Evolutionary conservation across 805 yeast species (phyloP).

Genomic region (Ogataea populi-albae): DNA sequence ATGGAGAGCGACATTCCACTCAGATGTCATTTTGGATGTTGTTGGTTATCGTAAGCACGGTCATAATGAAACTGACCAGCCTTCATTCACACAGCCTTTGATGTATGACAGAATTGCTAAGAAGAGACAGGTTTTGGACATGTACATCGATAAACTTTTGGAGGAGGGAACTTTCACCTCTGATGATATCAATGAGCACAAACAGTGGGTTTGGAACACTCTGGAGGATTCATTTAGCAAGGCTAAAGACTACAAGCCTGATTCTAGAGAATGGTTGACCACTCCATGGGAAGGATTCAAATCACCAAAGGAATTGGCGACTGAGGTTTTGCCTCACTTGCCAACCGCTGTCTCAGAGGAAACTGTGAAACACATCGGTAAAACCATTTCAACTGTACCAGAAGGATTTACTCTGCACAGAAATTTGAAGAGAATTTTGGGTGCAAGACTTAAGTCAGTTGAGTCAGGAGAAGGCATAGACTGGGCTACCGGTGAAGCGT

Average conservation of each 20-base stretch:
- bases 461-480: constrained; percentile 93
- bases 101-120: constrained; percentile 91
- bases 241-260: constrained; percentile 86
- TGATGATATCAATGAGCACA: constrained; percentile 92
- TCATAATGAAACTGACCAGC: constrained; percentile 99
- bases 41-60: constrained; percentile 99
- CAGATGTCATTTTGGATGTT: constrained; percentile 93
- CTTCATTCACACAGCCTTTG: constrained; percentile 96
- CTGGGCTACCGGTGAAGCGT: constrained; percentile 99
- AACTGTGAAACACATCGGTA: constrained; percentile 75
- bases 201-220: constrained; percentile 94
- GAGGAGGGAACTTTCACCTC: constrained; percentile 85
- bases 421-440: constrained; percentile 92
- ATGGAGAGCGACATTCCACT: constrained; percentile 95
- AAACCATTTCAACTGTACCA: constrained; percentile 79
- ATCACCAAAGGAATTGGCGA: constrained; percentile 94
- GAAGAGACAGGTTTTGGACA: constrained; percentile 85
- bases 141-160: constrained; percentile 75
- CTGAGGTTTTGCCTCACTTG: constrained; percentile 91
- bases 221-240: constrained; percentile 87
- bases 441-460: constrained; percentile 74
- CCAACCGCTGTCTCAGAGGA: constrained; percentile 86
- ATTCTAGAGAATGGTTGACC: constrained; percentile 95
- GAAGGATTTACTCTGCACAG: constrained; percentile 85
- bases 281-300: constrained; percentile 99